Conservation (phyloP, 495 filamentous ascomycete genomes). For the Trichoderma orchidacearum region DNA sequence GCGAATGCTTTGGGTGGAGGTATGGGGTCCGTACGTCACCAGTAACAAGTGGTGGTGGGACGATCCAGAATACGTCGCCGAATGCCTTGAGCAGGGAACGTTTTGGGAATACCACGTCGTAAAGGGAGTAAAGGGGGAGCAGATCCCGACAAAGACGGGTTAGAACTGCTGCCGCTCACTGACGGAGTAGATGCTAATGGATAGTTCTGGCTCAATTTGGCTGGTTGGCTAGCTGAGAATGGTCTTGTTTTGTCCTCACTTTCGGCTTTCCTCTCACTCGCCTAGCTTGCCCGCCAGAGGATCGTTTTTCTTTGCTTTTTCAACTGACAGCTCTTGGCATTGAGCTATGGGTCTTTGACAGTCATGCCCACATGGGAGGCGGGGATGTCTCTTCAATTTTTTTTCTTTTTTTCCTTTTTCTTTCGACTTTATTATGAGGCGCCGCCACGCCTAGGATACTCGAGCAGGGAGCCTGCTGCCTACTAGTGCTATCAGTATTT, state of each 20-base stretch:
- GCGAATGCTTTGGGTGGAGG: slow-evolving; percentile 28
- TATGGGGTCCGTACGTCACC: slow-evolving; percentile 31
- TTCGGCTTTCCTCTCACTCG: no score
- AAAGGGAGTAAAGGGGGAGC: slow-evolving; percentile 23
- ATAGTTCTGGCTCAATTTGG: not conserved
- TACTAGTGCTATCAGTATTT: no score
- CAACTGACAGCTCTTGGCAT: not conserved
- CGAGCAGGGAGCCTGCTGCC: no score
- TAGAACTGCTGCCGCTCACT: no score
- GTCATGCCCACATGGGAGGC: no score
- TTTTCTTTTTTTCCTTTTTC: no score
- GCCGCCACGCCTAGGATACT: no score
- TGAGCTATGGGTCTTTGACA: not conserved
- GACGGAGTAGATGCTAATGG: not conserved
- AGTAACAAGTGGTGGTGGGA: slow-evolving; percentile 39
- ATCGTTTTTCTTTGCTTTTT: not conserved
- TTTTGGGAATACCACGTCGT: slow-evolving; percentile 32
- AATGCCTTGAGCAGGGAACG: slow-evolving; percentile 30
- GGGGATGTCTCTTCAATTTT: no score
- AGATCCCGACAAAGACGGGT: not conserved
- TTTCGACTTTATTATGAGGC: no score
- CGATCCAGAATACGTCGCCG: slow-evolving; percentile 26
- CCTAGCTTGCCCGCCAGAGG: no score
- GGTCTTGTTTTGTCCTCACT: not conserved
- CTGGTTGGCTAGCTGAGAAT: not conserved